A percentile compares a stretch with the other conserved stretches of the same genome.
These are phyloP conservation scores for Geranium incanum DNA, from an alignment of 441 rosid genomes.

Conservation along the genomic window DNA sequence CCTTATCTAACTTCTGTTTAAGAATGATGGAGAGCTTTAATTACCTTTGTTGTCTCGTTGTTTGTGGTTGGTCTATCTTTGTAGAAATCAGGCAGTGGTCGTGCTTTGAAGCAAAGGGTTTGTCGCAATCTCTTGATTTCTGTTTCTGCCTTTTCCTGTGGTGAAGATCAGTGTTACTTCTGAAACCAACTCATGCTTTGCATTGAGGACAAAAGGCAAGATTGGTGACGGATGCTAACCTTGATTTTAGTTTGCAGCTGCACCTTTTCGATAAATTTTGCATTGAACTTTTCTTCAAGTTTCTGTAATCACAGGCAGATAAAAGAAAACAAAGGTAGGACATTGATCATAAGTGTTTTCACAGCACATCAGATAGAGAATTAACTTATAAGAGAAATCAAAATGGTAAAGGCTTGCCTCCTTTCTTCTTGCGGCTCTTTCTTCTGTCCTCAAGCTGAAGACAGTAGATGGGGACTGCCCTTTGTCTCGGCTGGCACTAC, in stretches of 20 bases:
- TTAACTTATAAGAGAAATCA: neutral
- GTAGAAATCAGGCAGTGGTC: neutral
- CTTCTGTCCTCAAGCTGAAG: neutral
- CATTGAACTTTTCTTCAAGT: neutral
- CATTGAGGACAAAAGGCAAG: neutral
- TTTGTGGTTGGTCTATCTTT: neutral
- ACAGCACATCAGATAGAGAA: neutral
- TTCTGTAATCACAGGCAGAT: neutral
- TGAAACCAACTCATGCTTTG: neutral
- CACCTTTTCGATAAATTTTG: neutral
- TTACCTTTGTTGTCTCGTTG: neutral
- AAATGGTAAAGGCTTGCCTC: neutral
- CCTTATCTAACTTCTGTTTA: neutral
- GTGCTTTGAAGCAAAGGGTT: slow-evolving; percentile 3
- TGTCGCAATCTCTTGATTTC: neutral
- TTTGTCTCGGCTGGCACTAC: neutral
- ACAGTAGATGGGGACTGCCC: neutral
- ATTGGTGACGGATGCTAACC: neutral
- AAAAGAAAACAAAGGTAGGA: neutral
- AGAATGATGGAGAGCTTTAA: too few relatives aligned
- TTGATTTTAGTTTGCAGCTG: neutral
- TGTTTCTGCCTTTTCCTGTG: neutral
- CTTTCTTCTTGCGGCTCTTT: neutral
- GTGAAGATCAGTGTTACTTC: neutral
- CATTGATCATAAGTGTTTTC: neutral